Percentiles rank a stretch among this genome's conserved stretches.
These are phyloP conservation scores for Lyophyllum atratum DNA, from an alignment of 768 basidiomycete genomes.

Conservation along the genomic window DNA sequence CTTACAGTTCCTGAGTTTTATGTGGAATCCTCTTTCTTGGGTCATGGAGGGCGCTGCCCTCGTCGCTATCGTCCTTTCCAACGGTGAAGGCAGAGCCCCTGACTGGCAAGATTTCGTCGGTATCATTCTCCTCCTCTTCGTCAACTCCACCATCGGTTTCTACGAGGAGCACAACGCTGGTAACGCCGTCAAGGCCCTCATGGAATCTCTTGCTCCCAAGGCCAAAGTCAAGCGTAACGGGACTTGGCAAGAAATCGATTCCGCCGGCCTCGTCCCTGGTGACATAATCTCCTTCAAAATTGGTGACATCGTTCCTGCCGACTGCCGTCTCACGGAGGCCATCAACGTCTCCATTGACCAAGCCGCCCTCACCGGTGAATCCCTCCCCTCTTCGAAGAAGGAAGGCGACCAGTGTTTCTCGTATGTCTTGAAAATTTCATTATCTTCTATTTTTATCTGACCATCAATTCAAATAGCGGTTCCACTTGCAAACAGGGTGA, in stretches of 20 bases:
- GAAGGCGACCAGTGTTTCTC: constrained; percentile 97
- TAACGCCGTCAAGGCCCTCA: constrained; percentile 98
- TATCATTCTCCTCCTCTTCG: constrained; percentile 87
- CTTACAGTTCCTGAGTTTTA: constrained; percentile 89
- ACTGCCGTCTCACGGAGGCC: constrained; percentile 94
- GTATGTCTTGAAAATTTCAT: constrained; percentile 47
- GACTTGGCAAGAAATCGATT: constrained; percentile 89
- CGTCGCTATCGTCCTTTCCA: constrained; percentile 94
- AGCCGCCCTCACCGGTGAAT: constrained; percentile 97
- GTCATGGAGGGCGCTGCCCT: constrained; percentile 98
- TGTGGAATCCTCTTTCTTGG: constrained; percentile 99
- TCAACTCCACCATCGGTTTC: constrained; percentile 98
- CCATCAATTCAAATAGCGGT: constrained; percentile 51
- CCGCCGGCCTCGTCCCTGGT: constrained; percentile 86
- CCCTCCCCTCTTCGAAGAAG: constrained; percentile 91
- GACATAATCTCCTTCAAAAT: constrained; percentile 99
- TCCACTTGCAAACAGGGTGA: constrained; percentile 99
- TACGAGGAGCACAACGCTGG: constrained; percentile 97
- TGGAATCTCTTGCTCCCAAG: constrained; percentile 99
- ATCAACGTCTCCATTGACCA: constrained; percentile 99
- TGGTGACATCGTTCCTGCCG: constrained; percentile 97
- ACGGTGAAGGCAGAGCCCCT: constrained; percentile 82
- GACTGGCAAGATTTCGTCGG: constrained; percentile 99
- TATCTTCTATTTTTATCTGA: constrained; percentile 2
- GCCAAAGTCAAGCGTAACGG: constrained; percentile 90